These are phyloP conservation scores for Umbelopsis vinacea DNA, from an alignment of 192 early-diverging fungal genomes.

Conservation along the genomic window DNA sequence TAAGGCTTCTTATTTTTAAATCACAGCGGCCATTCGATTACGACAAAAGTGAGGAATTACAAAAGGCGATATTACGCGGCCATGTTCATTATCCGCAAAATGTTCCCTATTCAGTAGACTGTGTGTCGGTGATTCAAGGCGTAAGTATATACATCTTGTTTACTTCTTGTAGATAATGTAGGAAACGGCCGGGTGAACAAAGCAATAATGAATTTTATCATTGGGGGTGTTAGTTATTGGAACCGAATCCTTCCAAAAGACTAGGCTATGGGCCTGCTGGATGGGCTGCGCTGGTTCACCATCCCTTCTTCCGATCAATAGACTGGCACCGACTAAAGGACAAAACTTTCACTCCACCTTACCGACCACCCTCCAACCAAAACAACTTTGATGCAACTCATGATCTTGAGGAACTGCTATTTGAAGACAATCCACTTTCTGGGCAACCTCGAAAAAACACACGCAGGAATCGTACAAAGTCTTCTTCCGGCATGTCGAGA, in stretches of 20 bases:
- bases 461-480: conserved; percentile 23
- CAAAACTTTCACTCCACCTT: conserved; percentile 50
- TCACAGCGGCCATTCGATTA: conserved; percentile 69
- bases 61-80: conserved; percentile 66
- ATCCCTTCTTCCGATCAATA: conserved; percentile 57
- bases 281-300: conserved; percentile 46
- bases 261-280: conserved; percentile 50
- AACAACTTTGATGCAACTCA: conserved; percentile 96
- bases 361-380: conserved; percentile 60
- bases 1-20: not conserved
- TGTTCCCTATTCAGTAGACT: conserved; percentile 59
- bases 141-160: conserved; percentile 41
- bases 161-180: too few relatives aligned
- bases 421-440: conserved; percentile 58
- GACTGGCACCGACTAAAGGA: conserved; percentile 49
- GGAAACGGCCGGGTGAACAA: too few relatives aligned
- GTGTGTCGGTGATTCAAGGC: conserved; percentile 71
- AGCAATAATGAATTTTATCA: too few relatives aligned
- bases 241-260: conserved; percentile 51
- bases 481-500: conserved; percentile 37
- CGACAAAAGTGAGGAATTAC: conserved; percentile 62
- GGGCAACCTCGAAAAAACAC: conserved; percentile 28
- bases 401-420: conserved; percentile 92
- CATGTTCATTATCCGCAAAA: conserved; percentile 65
- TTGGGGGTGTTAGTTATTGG: conserved; percentile 56